Percentiles rank a stretch among this genome's conserved stretches.
Evolutionary conservation across 805 yeast genomes (phyloP).

Genomic region (Naumovozyma castellii): DNA sequence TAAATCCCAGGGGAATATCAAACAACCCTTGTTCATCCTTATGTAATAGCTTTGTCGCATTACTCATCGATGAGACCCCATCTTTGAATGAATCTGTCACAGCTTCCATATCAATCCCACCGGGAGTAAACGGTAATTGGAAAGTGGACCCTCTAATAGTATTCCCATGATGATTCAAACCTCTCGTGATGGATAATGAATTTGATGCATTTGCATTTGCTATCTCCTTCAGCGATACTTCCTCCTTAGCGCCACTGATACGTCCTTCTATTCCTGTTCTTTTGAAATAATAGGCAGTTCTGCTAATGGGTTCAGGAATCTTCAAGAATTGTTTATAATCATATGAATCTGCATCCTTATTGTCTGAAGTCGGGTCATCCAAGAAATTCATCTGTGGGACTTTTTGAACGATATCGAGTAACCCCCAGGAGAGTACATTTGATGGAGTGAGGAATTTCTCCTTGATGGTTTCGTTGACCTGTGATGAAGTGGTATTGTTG

Average conservation of each 20-base stretch:
- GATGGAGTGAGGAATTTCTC: conserved; percentile 54
- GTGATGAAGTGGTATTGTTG: too few species aligned
- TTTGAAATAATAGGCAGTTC: conserved; percentile 58
- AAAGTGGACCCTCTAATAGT: conserved; percentile 60
- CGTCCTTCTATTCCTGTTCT: conserved; percentile 69
- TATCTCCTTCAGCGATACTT: conserved; percentile 39
- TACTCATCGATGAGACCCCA: conserved; percentile 16
- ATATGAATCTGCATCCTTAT: conserved; percentile 5
- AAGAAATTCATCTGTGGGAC: conserved; percentile 33
- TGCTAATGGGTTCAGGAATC: conserved; percentile 50
- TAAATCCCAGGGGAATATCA: conserved; percentile 74
- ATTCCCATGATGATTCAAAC: conserved; percentile 51
- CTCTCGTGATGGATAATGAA: conserved; percentile 65
- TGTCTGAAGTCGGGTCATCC: conserved; percentile 14
- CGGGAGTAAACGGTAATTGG: conserved; percentile 86
- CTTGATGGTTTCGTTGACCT: conserved; percentile 10
- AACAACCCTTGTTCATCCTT: conserved; percentile 67
- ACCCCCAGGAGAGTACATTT: conserved; percentile 52
- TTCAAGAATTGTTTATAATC: conserved; percentile 40
- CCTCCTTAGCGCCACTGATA: conserved; percentile 56
- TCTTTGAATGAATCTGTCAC: conserved; percentile 13
- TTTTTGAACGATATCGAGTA: conserved; percentile 60
- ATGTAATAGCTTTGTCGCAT: conserved; percentile 37
- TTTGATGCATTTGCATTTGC: conserved; percentile 49
- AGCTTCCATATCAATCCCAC: conserved; percentile 48